A percentile compares a stretch with the other conserved stretches of the same genome.
phyloP scores from a whole-genome alignment of 169 alveolate genomes.

The Plasmodium vivax region DNA sequence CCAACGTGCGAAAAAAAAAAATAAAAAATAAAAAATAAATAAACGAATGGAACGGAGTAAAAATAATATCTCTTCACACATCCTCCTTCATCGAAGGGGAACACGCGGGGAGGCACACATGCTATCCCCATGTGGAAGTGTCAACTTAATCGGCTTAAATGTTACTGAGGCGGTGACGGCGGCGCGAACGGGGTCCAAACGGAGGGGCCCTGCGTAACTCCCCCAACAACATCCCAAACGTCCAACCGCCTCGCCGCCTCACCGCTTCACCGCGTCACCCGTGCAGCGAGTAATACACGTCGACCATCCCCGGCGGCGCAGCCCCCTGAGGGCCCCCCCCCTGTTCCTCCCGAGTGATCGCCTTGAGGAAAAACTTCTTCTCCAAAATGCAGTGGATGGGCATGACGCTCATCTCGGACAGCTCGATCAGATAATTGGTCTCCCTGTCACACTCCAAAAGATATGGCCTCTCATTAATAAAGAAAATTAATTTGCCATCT shows the following conservation, averaged over 20 bases:
- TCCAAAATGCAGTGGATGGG: conserved; percentile 31
- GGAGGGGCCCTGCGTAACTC: neutral
- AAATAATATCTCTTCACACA: neutral
- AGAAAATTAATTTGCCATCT: conserved; percentile 24
- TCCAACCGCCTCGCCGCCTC: neutral
- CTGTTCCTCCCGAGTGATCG: conserved; percentile 35
- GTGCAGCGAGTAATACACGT: conserved; percentile 41
- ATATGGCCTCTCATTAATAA: conserved; percentile 43
- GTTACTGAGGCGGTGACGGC: neutral
- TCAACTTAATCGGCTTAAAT: neutral
- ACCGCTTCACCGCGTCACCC: neutral
- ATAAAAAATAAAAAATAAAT: neutral
- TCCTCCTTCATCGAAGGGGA: neutral
- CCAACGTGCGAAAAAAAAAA: neutral
- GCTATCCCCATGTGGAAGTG: neutral
- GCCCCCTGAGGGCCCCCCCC: neutral
- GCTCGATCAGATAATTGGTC: conserved; percentile 35
- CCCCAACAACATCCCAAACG: neutral
- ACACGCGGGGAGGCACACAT: neutral
- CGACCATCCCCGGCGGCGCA: neutral
- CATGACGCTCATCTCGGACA: conserved; percentile 17
- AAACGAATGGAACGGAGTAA: neutral
- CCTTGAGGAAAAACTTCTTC: conserved; percentile 33
- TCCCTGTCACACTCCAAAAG: conserved; percentile 42
- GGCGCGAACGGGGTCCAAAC: neutral